These are phyloP conservation scores for Pinus tabuliformis DNA, from an alignment of 75 land plant species.

Conservation along the genomic window DNA sequence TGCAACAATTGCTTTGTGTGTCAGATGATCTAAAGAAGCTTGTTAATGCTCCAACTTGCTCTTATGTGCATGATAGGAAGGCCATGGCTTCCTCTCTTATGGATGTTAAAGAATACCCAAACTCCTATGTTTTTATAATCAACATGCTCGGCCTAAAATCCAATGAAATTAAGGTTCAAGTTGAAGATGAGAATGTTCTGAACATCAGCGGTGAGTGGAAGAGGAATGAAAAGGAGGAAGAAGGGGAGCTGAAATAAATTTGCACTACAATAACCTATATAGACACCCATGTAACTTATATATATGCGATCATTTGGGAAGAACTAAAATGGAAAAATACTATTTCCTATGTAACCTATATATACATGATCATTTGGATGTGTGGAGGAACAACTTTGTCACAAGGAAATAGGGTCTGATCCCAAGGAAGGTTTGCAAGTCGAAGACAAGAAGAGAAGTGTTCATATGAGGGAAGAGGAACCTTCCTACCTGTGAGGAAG, in stretches of 20 bases:
- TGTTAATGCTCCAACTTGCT: slow-evolving; percentile 13
- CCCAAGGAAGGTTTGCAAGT: too few species aligned
- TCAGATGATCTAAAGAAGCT: slow-evolving; percentile 12
- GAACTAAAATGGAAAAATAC: too few species aligned
- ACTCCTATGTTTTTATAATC: slow-evolving; percentile 45
- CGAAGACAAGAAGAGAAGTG: too few species aligned
- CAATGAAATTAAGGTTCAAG: slow-evolving; percentile 62
- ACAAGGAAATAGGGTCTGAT: too few species aligned
- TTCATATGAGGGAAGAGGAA: too few species aligned
- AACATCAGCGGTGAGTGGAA: slow-evolving; percentile 60
- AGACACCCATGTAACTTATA: too few species aligned
- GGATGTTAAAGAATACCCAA: slow-evolving; percentile 55
- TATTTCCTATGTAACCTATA: too few species aligned
- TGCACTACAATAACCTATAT: not conserved
- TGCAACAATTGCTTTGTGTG: not conserved
- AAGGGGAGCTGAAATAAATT: slow-evolving; percentile 30
- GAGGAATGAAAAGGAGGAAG: slow-evolving; percentile 39
- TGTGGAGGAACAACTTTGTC: too few species aligned
- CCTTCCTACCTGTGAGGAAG: too few species aligned
- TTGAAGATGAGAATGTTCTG: slow-evolving; percentile 62
- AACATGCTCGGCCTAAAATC: slow-evolving; percentile 66
- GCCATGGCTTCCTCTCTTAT: slow-evolving; percentile 53
- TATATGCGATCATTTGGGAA: too few species aligned
- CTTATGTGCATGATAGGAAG: slow-evolving; percentile 30
- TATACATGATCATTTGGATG: too few species aligned